A percentile compares a stretch with the other conserved stretches of the same genome.
Evolutionary conservation across 495 filamentous ascomycete species (phyloP).

Genomic region (Cenococcum geophilum): DNA sequence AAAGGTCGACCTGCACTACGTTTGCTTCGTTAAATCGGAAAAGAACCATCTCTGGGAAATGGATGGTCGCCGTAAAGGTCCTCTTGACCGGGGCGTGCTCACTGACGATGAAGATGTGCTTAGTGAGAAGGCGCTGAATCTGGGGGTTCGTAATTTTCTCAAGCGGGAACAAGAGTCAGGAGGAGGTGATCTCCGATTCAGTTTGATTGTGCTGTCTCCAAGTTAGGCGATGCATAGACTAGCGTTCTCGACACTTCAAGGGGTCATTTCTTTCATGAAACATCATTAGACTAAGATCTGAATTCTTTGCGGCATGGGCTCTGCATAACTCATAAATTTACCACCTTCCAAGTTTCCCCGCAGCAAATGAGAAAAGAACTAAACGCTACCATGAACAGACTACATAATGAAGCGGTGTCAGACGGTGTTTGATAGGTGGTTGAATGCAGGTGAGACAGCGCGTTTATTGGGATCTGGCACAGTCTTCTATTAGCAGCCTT

Average conservation of each 20-base stretch:
- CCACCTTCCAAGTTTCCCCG: background rate
- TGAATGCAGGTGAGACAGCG: background rate
- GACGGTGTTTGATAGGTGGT: background rate
- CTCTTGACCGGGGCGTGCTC: slow-evolving; percentile 61
- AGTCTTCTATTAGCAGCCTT: too few relatives aligned
- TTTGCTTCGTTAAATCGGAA: slow-evolving; percentile 41
- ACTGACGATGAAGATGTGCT: slow-evolving; percentile 62
- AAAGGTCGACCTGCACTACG: slow-evolving; percentile 41
- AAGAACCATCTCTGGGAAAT: slow-evolving; percentile 41
- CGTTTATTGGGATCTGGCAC: background rate
- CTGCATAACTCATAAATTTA: background rate
- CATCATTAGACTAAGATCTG: background rate
- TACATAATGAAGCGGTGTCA: background rate
- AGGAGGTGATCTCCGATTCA: slow-evolving; percentile 49
- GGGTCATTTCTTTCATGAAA: background rate
- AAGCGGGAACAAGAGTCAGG: slow-evolving; percentile 46
- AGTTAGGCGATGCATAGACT: slow-evolving; percentile 12
- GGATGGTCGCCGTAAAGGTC: slow-evolving; percentile 56
- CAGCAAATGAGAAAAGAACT: background rate
- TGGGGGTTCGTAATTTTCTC: slow-evolving; percentile 54
- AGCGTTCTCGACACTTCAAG: too few relatives aligned
- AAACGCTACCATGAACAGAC: background rate
- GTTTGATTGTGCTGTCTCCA: slow-evolving; percentile 49
- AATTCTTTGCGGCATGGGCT: background rate
- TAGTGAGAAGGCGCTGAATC: slow-evolving; percentile 55